phyloP scores from a whole-genome alignment of 2,329 filamentous ascomycete species.

The Colletotrichum tanaceti region DNA sequence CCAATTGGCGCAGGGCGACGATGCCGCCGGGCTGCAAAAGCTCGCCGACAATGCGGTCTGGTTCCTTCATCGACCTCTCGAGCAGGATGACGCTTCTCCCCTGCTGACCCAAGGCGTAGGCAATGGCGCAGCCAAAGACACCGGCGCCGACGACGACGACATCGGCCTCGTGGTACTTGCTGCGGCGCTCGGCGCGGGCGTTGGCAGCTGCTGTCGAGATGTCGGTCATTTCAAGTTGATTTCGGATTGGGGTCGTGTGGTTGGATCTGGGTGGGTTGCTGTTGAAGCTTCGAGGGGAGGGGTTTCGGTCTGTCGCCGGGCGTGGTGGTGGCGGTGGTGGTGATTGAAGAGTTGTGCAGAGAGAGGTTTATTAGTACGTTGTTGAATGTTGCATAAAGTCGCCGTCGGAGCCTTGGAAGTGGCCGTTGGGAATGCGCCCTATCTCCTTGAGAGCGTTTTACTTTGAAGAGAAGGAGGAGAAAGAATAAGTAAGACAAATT shows the following conservation, averaged over 20 bases:
- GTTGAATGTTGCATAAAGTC: slow-evolving; percentile 9
- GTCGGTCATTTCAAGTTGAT: slow-evolving; percentile 46
- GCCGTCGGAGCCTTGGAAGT: slow-evolving; percentile 8
- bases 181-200: slow-evolving; percentile 60
- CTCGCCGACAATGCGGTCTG: slow-evolving; percentile 95
- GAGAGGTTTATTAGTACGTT: slow-evolving; percentile 9
- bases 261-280: background rate
- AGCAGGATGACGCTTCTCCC: slow-evolving; percentile 91
- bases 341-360: background rate
- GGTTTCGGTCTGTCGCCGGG: slow-evolving; percentile 17
- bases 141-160: slow-evolving; percentile 94
- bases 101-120: slow-evolving; percentile 86
- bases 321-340: background rate
- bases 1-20: slow-evolving; percentile 81
- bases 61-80: slow-evolving; percentile 89
- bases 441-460: slow-evolving; percentile 14
- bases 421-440: slow-evolving; percentile 28
- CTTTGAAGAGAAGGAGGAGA: background rate
- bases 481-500: background rate
- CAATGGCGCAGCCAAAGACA: slow-evolving; percentile 87
- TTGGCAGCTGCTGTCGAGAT: slow-evolving; percentile 51
- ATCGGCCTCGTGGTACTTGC: slow-evolving; percentile 75
- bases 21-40: slow-evolving; percentile 93
- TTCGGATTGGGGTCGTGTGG: background rate
- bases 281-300: slow-evolving; percentile 28